Base-by-base conservation (phyloP, 139 green algal species). In the Astrephomene gubernaculifera region DNA sequence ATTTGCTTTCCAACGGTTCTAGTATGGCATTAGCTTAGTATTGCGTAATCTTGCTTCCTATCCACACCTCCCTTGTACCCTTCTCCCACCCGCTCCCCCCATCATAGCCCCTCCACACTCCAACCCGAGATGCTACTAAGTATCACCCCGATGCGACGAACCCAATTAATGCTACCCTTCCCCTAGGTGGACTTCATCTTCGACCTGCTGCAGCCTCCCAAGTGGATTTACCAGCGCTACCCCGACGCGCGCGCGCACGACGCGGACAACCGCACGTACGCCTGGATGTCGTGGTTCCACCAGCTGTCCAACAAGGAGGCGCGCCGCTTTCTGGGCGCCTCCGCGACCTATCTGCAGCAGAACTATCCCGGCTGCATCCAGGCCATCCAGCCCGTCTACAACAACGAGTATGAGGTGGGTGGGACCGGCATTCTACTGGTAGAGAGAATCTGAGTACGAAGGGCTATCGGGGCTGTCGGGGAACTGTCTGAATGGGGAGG, bases 331-430 rank as follows among this genome's bases (percentile, higher is more conserved):
- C 63, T 43, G 63, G 29, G 9, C 12, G 8, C 25, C 31, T n/a
- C 24, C 12, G n/a, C 63, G 10, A 43, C 63, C 3, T 19, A 39
- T 8, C 63, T 70, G 63, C 9, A n/a, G 31, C 6, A 19, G 29
- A 39, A 1, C n/a, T 70, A 39, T 8, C 29, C 29, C 31, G n/a
- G 7, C 7, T 70, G 63, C 63, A 31, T 19, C 1, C 12, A 29
- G 10, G 63, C 63, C 31, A 70, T 70, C 1, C 63, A 70, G 31
- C 63, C 63, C 63, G 63, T 39, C 1, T 70, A 70, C 63, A 70
- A 70, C 63, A 70, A 70, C 63, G 63, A 39, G 31, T 70, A 70
- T 31, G 63, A 70, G 63, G 63, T 70, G 63, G 17, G 57, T 25
- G n/a, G n/a, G n/a, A n/a, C n/a, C 49, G 49, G 49, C n/a, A n/a